Base-by-base conservation (phyloP, 2,329 filamentous ascomycete species). In the Cladophialophora exuberans region DNA sequence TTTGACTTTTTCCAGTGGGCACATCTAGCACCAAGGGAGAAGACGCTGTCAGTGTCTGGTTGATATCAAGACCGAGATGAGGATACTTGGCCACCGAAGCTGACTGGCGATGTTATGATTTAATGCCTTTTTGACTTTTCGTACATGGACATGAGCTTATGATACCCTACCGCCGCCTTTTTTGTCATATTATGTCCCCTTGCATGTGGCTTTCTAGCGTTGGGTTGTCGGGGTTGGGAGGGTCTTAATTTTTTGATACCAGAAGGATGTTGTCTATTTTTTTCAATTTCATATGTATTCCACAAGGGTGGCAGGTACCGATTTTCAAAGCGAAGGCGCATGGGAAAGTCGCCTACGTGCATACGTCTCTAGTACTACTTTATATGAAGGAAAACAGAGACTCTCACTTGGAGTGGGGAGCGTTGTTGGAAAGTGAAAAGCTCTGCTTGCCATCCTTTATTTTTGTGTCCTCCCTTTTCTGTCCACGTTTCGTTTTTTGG, bases 1-100 rank as follows among this genome's bases (percentile, higher is more conserved):
- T 79, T 80, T 48, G 79, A 80, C 61, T 75, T 81, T 57, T 72
- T 80, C 43, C 72, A 73, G 25, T 81, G 78, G 78, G 75, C 78
- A 30, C 72, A 77, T 46, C 52, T 62, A 17, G 47, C 42, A 10
- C 43, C 54, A 15, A 62, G 56, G 36, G 60, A 62, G 11, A 62
- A 62, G 44, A 36, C 54, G 18, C 50, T 60, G 18, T 44, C 58
- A 9, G 49, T 61, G 2, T 50, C 45, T 25, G 47, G 53, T 18
- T 56, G 39, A 55, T 44, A 36, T n/a, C 15, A 39, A 13, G 31
- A 15, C 46, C 11, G 11, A 15, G 39, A 22, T 20, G n/a, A 28
- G 15, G 17, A n/a, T n/a, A n/a, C n/a, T 25, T 28, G 9, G 35
- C 9, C 33, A 31, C 23, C 35, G 25, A 25, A 15, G 20, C 10